Base-by-base conservation (phyloP, 768 basidiomycete genomes). In the Exidia glandulosa region DNA sequence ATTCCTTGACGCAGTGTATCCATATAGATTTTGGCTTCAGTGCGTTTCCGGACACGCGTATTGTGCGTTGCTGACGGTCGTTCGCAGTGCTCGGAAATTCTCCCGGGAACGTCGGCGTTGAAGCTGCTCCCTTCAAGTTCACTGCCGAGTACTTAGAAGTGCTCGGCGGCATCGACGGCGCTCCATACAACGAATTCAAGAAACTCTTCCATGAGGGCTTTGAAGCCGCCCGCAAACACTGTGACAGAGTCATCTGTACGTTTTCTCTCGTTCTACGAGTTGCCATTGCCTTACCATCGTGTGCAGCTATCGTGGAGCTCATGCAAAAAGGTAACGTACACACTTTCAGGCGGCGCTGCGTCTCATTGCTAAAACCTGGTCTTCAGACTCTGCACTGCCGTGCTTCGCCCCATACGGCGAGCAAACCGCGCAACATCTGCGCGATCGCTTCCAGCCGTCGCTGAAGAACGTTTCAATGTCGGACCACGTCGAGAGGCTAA, bases 21-120 rank as follows among this genome's bases (percentile, higher is more conserved):
- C 76, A 99, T 71, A 99, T 99, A 62, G 96, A 98, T 72, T 99
- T 98, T 70, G 96, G 96, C 2, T 98, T 98, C 76, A 95, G n/a
- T n/a, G n/a, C n/a, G n/a, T n/a, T n/a, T n/a, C n/a, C n/a, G n/a
- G n/a, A n/a, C n/a, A n/a, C n/a, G n/a, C n/a, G n/a, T n/a, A n/a
- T n/a, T n/a, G n/a, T n/a, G n/a, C n/a, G n/a, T n/a, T n/a, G n/a
- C n/a, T n/a, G n/a, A n/a, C n/a, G n/a, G n/a, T n/a, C n/a, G n/a
- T n/a, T n/a, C n/a, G n/a, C n/a, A n/a, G n/a, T 98, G 80, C 79
- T 98, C 33, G 88, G 88, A 47, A 97, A 97, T 71, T 93, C 94
- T 1, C 96, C 96, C 0, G 95, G 95, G 23, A 95, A 95, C 69
- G 88, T 99, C 63, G 90, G 95, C 30, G 98, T 99, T 70, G 96